These are phyloP conservation scores for Lichtheimia hyalospora DNA, from an alignment of 371 early-diverging fungal species.

Conservation along the genomic window DNA sequence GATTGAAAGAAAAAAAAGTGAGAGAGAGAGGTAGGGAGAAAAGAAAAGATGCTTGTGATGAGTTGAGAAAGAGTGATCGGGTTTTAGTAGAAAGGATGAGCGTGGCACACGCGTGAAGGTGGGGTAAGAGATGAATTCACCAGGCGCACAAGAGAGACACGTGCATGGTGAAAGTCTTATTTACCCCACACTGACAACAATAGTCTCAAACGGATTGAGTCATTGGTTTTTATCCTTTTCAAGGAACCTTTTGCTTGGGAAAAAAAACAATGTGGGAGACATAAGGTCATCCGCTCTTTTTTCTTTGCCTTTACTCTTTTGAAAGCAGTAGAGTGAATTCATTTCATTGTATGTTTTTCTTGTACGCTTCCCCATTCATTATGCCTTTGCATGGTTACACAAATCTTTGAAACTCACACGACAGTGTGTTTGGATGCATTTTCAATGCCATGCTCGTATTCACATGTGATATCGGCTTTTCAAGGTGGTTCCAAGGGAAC, in stretches of 20 bases:
- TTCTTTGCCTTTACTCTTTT: too few species aligned
- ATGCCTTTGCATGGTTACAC: background rate
- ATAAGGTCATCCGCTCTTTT: too few species aligned
- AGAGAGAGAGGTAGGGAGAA: background rate
- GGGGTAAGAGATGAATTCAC: constrained; percentile 2
- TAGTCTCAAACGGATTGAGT: background rate
- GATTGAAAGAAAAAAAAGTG: constrained; percentile 3
- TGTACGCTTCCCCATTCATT: background rate
- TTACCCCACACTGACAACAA: too few species aligned
- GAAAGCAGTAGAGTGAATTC: too few species aligned
- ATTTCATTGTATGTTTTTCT: background rate
- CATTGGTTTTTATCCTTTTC: constrained; percentile 1
- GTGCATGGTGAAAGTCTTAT: background rate
- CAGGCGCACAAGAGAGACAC: background rate
- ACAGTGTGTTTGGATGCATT: background rate
- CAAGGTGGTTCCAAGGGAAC: too few species aligned
- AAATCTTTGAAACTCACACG: background rate
- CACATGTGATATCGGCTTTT: too few species aligned
- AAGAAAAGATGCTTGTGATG: background rate
- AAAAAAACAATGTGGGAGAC: background rate
- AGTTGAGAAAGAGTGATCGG: too few species aligned
- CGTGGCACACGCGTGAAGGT: constrained; percentile 1
- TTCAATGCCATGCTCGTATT: too few species aligned
- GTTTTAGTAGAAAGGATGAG: background rate
- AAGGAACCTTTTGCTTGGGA: background rate